These are phyloP conservation scores for Verticillium albo-atrum DNA, from an alignment of 2,329 filamentous ascomycete species.

Conservation along the genomic window DNA sequence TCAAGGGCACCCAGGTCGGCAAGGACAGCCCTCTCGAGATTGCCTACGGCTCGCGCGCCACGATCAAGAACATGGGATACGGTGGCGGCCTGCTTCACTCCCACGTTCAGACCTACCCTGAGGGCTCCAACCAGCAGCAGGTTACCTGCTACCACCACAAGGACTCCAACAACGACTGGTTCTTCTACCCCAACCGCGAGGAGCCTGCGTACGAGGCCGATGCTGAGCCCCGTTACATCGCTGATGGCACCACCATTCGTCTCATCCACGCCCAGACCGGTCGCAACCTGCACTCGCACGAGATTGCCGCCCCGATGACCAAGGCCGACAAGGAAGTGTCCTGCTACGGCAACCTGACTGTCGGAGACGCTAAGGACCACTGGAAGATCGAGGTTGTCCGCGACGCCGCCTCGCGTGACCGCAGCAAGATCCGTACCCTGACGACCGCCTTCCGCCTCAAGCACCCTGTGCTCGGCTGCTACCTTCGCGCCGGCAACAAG, in stretches of 20 bases:
- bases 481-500: constrained; percentile 89
- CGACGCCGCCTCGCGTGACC: constrained; percentile 82
- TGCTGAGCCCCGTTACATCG: constrained; percentile 69
- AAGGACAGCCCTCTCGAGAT: constrained; percentile 92
- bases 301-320: constrained; percentile 80
- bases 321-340: constrained; percentile 93
- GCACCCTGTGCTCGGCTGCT: constrained; percentile 80
- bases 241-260: constrained; percentile 73
- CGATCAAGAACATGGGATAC: constrained; percentile 99
- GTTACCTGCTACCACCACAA: constrained; percentile 99
- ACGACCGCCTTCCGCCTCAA: constrained; percentile 89
- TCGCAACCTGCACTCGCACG: constrained; percentile 93
- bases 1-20: constrained; percentile 88
- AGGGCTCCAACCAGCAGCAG: constrained; percentile 91
- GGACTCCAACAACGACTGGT: constrained; percentile 99
- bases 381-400: constrained; percentile 91
- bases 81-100: constrained; percentile 94
- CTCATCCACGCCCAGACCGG: constrained; percentile 93
- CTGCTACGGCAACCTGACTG: constrained; percentile 88
- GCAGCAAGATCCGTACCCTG: constrained; percentile 80
- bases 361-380: constrained; percentile 97
- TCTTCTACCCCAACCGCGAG: constrained; percentile 89
- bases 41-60: constrained; percentile 82
- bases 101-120: constrained; percentile 92
- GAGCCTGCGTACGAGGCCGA: constrained; percentile 70